These are phyloP conservation scores for Westerdykella ornata DNA, from an alignment of 2,329 filamentous ascomycete species.

Conservation along the genomic window DNA sequence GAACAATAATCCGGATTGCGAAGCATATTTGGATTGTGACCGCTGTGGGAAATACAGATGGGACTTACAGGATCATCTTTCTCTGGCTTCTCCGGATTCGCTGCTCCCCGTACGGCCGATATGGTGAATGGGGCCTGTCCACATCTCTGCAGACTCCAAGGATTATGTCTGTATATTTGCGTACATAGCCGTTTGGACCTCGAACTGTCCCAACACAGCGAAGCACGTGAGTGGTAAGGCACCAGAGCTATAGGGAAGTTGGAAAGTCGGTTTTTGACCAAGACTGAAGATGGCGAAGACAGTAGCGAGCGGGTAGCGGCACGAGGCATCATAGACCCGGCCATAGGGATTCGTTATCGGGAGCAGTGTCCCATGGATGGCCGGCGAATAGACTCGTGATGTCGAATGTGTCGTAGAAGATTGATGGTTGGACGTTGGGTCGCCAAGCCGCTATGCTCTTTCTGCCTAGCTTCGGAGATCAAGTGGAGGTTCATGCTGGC, in stretches of 20 bases:
- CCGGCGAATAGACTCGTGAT: too few species aligned
- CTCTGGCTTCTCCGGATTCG: neutral
- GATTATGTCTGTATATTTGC: neutral
- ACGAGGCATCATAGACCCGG: constrained; percentile 13
- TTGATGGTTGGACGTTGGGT: too few species aligned
- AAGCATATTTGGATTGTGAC: neutral
- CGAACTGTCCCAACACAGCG: neutral
- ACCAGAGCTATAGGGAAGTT: constrained; percentile 14
- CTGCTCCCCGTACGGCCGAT: constrained; percentile 5
- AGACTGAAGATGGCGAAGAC: constrained; percentile 3
- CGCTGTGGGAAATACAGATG: neutral
- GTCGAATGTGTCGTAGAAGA: too few species aligned
- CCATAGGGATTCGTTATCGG: constrained; percentile 13
- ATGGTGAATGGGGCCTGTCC: constrained; percentile 2
- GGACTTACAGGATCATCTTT: neutral
- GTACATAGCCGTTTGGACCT: neutral
- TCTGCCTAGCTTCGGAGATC: too few species aligned
- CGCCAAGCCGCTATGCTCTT: too few species aligned
- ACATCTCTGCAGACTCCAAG: neutral
- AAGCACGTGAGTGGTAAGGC: constrained; percentile 27
- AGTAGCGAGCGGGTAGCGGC: constrained; percentile 1
- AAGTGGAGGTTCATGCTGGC: too few species aligned
- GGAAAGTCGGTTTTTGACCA: constrained; percentile 9
- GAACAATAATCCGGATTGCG: neutral
- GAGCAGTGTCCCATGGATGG: neutral